Percentiles rank a stretch among this genome's conserved stretches.
Conservation (phyloP, 805 yeast genomes). For the Saturnispora diversa region DNA sequence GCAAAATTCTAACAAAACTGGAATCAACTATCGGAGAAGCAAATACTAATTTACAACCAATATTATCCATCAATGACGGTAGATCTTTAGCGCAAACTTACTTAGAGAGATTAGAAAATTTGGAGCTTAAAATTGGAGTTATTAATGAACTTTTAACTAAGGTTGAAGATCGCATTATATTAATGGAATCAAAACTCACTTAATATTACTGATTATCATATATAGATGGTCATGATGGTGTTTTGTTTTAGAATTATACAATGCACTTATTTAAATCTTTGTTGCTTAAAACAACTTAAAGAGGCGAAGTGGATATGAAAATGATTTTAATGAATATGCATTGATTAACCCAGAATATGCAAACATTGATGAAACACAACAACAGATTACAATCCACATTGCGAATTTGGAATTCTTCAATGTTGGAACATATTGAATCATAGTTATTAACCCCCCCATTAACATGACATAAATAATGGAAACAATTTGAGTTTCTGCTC, state of each 20-base stretch:
- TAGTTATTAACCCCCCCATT: constrained; percentile 49
- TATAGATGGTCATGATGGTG: too few species aligned
- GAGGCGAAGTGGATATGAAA: constrained; percentile 70
- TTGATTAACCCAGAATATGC: constrained; percentile 38
- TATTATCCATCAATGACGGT: constrained; percentile 11
- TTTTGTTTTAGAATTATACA: too few species aligned
- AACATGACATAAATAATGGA: constrained; percentile 65
- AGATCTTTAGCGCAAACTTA: constrained; percentile 15
- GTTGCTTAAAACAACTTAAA: constrained; percentile 4
- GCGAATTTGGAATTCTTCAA: constrained; percentile 39
- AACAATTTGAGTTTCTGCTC: constrained; percentile 82
- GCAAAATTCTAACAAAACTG: constrained; percentile 39
- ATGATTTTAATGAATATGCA: constrained; percentile 61
- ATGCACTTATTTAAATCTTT: too few species aligned
- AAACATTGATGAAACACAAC: constrained; percentile 53
- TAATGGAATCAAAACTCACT: not conserved
- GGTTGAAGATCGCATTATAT: constrained; percentile 31
- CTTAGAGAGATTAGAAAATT: constrained; percentile 20
- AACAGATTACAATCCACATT: constrained; percentile 30
- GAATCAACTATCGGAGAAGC: constrained; percentile 27
- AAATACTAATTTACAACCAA: constrained; percentile 10
- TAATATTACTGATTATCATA: too few species aligned
- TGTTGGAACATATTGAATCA: constrained; percentile 51
- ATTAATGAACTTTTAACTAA: constrained; percentile 27
- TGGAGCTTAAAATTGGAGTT: constrained; percentile 21